Conservation (phyloP, 768 basidiomycete genomes). For the Stropharia rugosoannulata region DNA sequence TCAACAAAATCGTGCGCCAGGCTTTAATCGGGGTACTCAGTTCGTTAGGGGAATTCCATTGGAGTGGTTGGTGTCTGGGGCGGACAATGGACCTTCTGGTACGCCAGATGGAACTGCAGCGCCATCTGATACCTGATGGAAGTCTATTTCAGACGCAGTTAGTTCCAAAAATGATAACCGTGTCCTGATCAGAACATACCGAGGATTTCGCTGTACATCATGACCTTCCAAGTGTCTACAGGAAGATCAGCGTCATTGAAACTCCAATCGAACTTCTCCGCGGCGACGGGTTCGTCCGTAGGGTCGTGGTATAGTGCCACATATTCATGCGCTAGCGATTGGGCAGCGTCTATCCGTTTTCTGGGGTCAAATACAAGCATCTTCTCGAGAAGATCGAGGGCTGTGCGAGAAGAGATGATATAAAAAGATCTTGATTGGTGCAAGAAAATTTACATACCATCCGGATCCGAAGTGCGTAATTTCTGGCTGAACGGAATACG, state of each 20-base stretch:
- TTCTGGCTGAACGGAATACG: constrained; percentile 95
- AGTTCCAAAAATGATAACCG: background rate
- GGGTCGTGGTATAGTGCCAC: constrained; percentile 98
- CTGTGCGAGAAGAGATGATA: constrained; percentile 35
- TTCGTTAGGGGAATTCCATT: constrained; percentile 17
- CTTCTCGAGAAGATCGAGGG: constrained; percentile 93
- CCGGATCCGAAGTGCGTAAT: constrained; percentile 82
- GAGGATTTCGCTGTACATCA: constrained; percentile 99
- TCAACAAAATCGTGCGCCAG: background rate
- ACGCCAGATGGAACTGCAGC: constrained; percentile 44
- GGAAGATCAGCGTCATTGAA: constrained; percentile 99
- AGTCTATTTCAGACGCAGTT: constrained; percentile 44
- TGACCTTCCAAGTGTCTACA: constrained; percentile 99
- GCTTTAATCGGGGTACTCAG: background rate
- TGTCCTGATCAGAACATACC: constrained; percentile 49
- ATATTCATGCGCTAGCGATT: constrained; percentile 90
- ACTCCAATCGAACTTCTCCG: constrained; percentile 97
- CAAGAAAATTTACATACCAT: constrained; percentile 52
- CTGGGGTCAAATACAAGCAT: constrained; percentile 99
- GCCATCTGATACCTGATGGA: constrained; percentile 75
- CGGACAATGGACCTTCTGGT: constrained; percentile 69
- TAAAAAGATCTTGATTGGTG: background rate
- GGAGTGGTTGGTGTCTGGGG: constrained; percentile 41
- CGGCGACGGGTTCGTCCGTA: constrained; percentile 93
- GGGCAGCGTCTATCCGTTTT: constrained; percentile 92